phyloP scores from a whole-genome alignment of 768 basidiomycete genomes.

The Chalciporus sphaerocephalus region DNA sequence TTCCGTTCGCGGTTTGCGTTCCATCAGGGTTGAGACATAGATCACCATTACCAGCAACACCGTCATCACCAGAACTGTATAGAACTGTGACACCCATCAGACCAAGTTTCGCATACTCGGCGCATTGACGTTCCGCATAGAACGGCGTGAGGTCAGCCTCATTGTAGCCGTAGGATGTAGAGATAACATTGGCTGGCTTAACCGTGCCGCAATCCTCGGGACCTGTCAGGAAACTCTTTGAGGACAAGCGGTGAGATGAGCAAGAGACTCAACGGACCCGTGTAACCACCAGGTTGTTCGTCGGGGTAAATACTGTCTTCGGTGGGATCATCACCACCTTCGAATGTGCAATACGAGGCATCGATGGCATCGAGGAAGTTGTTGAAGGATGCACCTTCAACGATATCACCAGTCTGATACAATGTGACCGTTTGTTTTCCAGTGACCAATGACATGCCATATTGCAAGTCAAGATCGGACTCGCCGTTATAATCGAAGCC shows the following conservation, averaged over 20 bases:
- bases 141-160: conserved; percentile 33
- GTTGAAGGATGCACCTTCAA: conserved; percentile 32
- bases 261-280: conserved; percentile 10
- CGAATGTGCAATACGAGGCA: conserved; percentile 34
- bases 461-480: conserved; percentile 32
- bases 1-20: neutral
- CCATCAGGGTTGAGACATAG: conserved; percentile 31
- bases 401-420: conserved; percentile 31
- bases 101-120: conserved; percentile 42
- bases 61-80: conserved; percentile 40
- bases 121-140: conserved; percentile 37
- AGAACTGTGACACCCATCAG: conserved; percentile 36
- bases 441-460: conserved; percentile 30
- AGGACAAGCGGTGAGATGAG: too few species aligned
- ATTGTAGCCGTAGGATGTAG: conserved; percentile 36
- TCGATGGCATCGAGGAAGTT: conserved; percentile 39
- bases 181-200: conserved; percentile 34
- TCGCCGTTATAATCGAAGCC: conserved; percentile 24
- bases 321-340: conserved; percentile 32
- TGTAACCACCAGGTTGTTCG: conserved; percentile 10
- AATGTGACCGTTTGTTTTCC: conserved; percentile 28
- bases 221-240: conserved; percentile 2
- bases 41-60: conserved; percentile 34
- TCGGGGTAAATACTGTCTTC: conserved; percentile 30
- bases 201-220: conserved; percentile 29